Base-by-base conservation (phyloP, 768 basidiomycete genomes). In the Obba rivulosa region DNA sequence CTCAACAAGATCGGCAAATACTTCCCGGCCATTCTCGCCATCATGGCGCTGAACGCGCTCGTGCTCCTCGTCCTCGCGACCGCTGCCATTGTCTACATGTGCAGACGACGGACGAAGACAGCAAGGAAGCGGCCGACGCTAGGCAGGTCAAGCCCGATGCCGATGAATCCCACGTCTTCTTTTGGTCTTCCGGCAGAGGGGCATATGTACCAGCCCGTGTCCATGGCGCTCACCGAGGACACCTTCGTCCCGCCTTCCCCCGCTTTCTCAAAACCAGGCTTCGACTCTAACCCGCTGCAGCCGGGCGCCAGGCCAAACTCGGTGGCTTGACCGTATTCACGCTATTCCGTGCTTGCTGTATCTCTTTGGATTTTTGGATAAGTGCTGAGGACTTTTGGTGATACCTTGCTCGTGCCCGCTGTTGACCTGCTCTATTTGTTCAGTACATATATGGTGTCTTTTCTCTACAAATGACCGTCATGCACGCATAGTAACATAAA, bases 21-120 rank as follows among this genome's bases (percentile, higher is more conserved):
- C 65, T 68, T 91, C 42, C 89, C 89, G 20, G 83, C 78, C 21
- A 78, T 91, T 69, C 72, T 92, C 43, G 89, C 73, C 22, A 66
- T 91, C 49, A 78, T 90, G 59, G 89, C 81, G 31, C 72, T 92
- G 56, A 92, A 92, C 58, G 83, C 87, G 5, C 66, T 88, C 22
- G 73, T 87, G 46, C 64, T 91, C 49, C 62, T 87, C 46, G 65
- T 75, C 23, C 73, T 88, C 48, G 63, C 71, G 51, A 62, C 79
- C 31, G 72, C 74, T 7, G 86, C 78, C 54, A 64, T 79, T 43
- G 57, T 79, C 42, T 69, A 74, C 35, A 68, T 81, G 56, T 81
- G 74, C 67, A 78, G 74, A 41, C 57, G 58, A 73, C 75, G 62
- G 62, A 63, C 52, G 17, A 51, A 62, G 31, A 61, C 65, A 44